Conservation (phyloP, 2,329 filamentous ascomycete genomes). For the Sarocladiaceae sp. region DNA sequence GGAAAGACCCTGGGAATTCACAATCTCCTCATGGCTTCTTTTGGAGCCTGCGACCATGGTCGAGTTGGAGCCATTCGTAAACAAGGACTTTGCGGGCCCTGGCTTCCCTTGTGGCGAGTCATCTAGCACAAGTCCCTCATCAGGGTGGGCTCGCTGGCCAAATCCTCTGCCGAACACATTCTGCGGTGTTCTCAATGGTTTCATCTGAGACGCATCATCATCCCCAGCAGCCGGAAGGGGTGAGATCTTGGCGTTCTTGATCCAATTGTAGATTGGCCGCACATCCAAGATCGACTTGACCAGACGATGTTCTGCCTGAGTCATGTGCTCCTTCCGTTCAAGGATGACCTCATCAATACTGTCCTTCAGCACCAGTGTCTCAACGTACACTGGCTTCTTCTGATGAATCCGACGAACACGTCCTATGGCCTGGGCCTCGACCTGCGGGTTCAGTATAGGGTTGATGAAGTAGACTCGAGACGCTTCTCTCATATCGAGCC, state of each 20-base stretch:
- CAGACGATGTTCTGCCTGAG: constrained; percentile 55
- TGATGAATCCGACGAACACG: constrained; percentile 87
- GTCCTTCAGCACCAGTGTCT: constrained; percentile 75
- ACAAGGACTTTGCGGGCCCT: neutral
- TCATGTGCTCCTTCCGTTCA: constrained; percentile 69
- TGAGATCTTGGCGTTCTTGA: constrained; percentile 46
- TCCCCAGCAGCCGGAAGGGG: constrained; percentile 21
- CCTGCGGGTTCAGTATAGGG: constrained; percentile 77
- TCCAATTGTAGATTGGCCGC: constrained; percentile 54
- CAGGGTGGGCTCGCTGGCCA: constrained; percentile 35
- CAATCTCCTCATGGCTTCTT: neutral
- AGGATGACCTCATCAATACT: constrained; percentile 86
- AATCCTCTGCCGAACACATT: constrained; percentile 48
- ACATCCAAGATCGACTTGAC: constrained; percentile 57
- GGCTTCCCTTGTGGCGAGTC: constrained; percentile 13
- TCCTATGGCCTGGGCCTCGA: constrained; percentile 89
- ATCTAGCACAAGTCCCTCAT: constrained; percentile 39
- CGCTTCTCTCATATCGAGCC: constrained; percentile 78
- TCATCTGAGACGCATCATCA: constrained; percentile 43
- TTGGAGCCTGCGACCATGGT: neutral
- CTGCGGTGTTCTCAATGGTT: constrained; percentile 39
- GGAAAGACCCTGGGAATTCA: too few species aligned
- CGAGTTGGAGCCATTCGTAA: neutral
- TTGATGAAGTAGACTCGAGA: constrained; percentile 87
- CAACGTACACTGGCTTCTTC: constrained; percentile 71